Evolutionary conservation across 495 filamentous ascomycete genomes (phyloP).

Genomic region (Podospora sp.): DNA sequence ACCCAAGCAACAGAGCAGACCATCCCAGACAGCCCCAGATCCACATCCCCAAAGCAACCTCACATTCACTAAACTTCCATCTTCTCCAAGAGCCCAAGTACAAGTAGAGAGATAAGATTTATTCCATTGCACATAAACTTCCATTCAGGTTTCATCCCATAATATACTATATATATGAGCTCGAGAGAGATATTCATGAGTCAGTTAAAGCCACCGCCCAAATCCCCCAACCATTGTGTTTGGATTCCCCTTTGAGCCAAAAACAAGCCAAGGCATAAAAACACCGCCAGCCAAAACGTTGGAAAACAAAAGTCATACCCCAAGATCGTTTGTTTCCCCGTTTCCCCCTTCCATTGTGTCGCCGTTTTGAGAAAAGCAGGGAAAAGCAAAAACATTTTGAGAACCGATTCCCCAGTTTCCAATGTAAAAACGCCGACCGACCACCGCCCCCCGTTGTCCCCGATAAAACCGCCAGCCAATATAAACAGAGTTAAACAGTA

Average conservation of each 20-base stretch:
- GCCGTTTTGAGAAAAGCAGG: not conserved
- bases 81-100: too few species aligned
- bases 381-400: not conserved
- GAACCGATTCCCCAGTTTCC: not conserved
- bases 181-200: too few species aligned
- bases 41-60: too few species aligned
- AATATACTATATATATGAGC: too few species aligned
- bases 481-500: not conserved
- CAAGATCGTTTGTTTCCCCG: not conserved
- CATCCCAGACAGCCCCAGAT: too few species aligned
- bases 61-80: too few species aligned
- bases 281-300: not conserved
- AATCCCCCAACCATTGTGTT: too few species aligned
- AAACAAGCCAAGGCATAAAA: not conserved
- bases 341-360: not conserved
- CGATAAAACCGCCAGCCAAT: not conserved
- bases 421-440: slow-evolving; percentile 1
- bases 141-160: too few species aligned
- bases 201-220: too few species aligned
- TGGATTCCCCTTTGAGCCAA: not conserved
- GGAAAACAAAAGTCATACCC: not conserved
- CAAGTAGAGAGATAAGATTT: too few species aligned
- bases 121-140: too few species aligned
- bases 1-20: too few species aligned
- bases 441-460: not conserved